Evolutionary conservation across 2,329 filamentous ascomycete genomes (phyloP), one percentile per base, ranked within the genome.

Genomic region (Sordariomycetes sp.): DNA sequence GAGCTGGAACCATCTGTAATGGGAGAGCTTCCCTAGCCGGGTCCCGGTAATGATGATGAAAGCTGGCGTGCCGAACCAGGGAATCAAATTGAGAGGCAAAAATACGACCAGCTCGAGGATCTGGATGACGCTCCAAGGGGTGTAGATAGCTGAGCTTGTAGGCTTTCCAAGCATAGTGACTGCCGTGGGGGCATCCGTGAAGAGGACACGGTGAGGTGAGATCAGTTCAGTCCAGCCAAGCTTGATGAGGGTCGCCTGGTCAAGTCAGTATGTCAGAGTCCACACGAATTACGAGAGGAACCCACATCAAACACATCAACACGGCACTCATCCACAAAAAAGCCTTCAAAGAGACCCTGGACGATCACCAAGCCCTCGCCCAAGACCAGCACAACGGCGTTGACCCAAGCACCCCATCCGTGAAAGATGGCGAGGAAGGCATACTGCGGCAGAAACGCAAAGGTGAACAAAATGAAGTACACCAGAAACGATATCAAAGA

Each of bases 401-500:
- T 95, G 37, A 94, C 61, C 84, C 86, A 94, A n/a, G 92, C 92
- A 20, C 79, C 80, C 39, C 77, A 72, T 16, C 83, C 83, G 48
- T 96, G 88, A 55, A 95, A 96, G 45, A 96, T 75, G 12, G 83
- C 79, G 16, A 98, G 72, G 48, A 98, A 85, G 2, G 85, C 84
- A 36, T 86, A 86, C 53, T 96, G 86, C 0, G 90, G 90, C 3
- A 95, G 61, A 46, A 94, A 96, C 1, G 86, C 70, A 57, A 92
- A 93, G 10, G 86, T 68, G 57, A 96, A 96, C 15, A 96, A 75
- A 15, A 93, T 66, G n/a, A 79, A 64, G 41, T 94, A 85, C 11
- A 95, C 82, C 35, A 92, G 75, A 11, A 81, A 64, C 1, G 88
- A 94, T 10, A 95, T 79, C 11, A 95, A 63, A 3, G 84, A 74